These are phyloP conservation scores for Sporothrix globosa DNA, from an alignment of 2,329 filamentous ascomycete genomes.

Conservation along the genomic window DNA sequence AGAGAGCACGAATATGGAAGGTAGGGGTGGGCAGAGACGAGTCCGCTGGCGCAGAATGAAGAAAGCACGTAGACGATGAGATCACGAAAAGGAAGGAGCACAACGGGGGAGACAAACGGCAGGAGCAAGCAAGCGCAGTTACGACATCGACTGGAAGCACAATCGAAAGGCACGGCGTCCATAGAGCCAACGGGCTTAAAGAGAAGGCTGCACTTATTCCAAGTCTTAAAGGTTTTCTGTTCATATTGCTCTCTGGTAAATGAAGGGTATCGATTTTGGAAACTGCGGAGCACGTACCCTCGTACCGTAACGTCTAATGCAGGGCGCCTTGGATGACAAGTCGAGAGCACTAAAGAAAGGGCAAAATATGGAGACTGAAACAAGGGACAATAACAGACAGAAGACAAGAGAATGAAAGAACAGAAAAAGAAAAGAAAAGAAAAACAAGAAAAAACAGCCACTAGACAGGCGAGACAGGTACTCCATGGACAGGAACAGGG, in stretches of 20 bases:
- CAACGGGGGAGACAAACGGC: not conserved
- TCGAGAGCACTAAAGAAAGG: constrained; percentile 15
- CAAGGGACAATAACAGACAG: constrained; percentile 5
- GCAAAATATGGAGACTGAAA: constrained; percentile 10
- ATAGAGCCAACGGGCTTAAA: not conserved
- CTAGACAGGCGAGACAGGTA: too few relatives aligned
- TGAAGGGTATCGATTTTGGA: not conserved
- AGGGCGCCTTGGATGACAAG: constrained; percentile 24
- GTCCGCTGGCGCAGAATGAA: not conserved
- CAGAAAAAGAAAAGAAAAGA: not conserved
- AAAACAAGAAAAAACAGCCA: not conserved
- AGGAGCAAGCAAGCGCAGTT: constrained; percentile 8
- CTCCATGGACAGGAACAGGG: not conserved
- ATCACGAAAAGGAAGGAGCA: constrained; percentile 20
- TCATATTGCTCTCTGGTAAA: too few relatives aligned
- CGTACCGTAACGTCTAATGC: constrained; percentile 18
- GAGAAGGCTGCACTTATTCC: not conserved
- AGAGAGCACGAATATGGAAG: not conserved
- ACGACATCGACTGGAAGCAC: constrained; percentile 11
- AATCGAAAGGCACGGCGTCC: not conserved
- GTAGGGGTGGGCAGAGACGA: constrained; percentile 11
- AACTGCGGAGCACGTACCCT: constrained; percentile 19
- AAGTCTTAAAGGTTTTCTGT: too few relatives aligned
- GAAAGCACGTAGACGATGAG: constrained; percentile 15
- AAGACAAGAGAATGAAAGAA: not conserved